A percentile compares a stretch with the other conserved stretches of the same genome.
phyloP scores from a whole-genome alignment of 768 basidiomycete species.

The Rhizopogon vesiculosus region DNA sequence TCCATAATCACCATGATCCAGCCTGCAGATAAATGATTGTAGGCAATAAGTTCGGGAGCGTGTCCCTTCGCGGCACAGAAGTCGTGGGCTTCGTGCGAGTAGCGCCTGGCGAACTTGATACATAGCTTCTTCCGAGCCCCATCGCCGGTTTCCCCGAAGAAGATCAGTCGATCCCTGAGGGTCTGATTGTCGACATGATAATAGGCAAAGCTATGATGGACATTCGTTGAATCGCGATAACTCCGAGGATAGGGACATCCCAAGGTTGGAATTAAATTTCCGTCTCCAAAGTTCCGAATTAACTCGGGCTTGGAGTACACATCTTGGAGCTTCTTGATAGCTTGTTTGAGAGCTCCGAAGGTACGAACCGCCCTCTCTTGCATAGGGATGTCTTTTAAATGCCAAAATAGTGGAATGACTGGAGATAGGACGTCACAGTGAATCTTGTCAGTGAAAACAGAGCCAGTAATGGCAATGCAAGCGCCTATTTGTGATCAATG shows the following conservation, averaged over 20 bases:
- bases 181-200: neutral
- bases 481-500: neutral
- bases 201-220: neutral
- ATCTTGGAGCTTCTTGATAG: neutral
- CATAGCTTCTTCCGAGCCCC: neutral
- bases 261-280: neutral
- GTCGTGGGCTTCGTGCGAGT: neutral
- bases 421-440: neutral
- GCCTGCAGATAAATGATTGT: neutral
- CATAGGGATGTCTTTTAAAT: neutral
- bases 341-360: neutral
- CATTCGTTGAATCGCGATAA: neutral
- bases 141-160: neutral
- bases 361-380: neutral
- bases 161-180: neutral
- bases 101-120: neutral
- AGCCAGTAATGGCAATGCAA: neutral
- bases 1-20: conserved; percentile 7
- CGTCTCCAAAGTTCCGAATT: neutral
- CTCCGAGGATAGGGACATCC: neutral
- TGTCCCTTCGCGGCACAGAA: neutral
- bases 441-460: neutral
- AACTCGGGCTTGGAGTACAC: neutral
- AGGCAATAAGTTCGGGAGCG: neutral
- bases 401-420: neutral